Evolutionary conservation across 495 filamentous ascomycete species (phyloP).

Genomic region (Podospora sp.): DNA sequence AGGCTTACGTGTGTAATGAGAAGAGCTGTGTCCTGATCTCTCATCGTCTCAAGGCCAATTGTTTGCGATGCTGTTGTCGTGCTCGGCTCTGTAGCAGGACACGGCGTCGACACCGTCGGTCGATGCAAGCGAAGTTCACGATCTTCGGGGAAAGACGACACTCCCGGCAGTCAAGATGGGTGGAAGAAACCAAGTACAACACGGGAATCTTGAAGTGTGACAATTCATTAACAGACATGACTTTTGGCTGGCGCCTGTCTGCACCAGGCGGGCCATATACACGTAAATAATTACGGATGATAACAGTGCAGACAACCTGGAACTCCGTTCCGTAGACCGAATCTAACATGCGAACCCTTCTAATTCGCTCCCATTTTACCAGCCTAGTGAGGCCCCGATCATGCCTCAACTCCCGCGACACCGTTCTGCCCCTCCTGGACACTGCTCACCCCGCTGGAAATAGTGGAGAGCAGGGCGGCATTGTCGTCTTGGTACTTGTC

Average conservation of each 20-base stretch:
- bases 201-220: not conserved
- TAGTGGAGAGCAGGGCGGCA: slow-evolving; percentile 7
- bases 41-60: not conserved
- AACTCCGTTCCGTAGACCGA: not conserved
- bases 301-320: not conserved
- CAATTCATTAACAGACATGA: not conserved
- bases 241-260: not conserved
- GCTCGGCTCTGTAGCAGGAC: too few species aligned
- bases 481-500: slow-evolving; percentile 57
- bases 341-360: not conserved
- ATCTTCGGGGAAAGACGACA: too few species aligned
- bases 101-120: too few species aligned
- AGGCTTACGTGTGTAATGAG: not conserved
- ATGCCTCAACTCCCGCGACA: slow-evolving; percentile 7
- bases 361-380: not conserved
- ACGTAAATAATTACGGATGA: not conserved
- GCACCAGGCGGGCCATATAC: not conserved
- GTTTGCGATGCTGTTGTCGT: too few species aligned
- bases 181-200: not conserved
- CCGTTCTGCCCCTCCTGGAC: slow-evolving; percentile 21
- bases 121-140: too few species aligned
- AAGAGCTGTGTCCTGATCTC: not conserved
- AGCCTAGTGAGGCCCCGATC: not conserved
- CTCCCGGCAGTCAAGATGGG: too few species aligned
- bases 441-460: slow-evolving; percentile 19